Conservation (phyloP, 345 rosid genomes). For the Eucalyptus regnans region DNA sequence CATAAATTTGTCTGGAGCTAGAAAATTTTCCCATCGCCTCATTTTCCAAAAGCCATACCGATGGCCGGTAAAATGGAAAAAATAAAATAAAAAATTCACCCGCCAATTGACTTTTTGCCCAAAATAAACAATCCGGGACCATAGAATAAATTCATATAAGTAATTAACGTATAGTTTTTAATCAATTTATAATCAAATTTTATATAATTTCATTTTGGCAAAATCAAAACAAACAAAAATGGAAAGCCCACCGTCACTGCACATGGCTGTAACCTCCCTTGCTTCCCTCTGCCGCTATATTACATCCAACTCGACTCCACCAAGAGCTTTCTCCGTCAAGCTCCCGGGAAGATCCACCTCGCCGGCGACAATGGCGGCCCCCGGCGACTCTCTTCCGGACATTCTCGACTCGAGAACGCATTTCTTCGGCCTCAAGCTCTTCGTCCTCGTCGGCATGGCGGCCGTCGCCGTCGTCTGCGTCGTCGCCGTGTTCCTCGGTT, state of each 20-base stretch:
- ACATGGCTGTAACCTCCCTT: neutral
- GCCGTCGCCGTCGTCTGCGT: conserved; percentile 13
- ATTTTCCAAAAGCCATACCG: neutral
- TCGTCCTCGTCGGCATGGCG: conserved; percentile 24
- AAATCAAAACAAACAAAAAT: neutral
- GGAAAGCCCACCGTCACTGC: neutral
- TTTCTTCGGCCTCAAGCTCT: conserved; percentile 45
- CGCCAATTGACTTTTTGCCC: neutral
- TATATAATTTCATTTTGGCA: neutral
- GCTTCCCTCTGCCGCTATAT: neutral
- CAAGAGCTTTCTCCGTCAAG: neutral
- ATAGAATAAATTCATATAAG: neutral
- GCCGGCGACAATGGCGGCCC: conserved; percentile 41
- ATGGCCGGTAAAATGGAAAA: neutral
- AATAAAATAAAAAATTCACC: no score
- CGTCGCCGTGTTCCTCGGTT: conserved; percentile 21
- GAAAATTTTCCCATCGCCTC: neutral
- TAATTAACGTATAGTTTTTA: neutral
- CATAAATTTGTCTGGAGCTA: neutral
- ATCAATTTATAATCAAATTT: neutral
- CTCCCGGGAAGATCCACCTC: neutral
- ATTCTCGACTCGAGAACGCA: conserved; percentile 18
- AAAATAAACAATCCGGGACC: neutral
- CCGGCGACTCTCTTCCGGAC: neutral
- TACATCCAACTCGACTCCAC: neutral